phyloP scores from a whole-genome alignment of 805 yeast species.

The Pichia membranifaciens region DNA sequence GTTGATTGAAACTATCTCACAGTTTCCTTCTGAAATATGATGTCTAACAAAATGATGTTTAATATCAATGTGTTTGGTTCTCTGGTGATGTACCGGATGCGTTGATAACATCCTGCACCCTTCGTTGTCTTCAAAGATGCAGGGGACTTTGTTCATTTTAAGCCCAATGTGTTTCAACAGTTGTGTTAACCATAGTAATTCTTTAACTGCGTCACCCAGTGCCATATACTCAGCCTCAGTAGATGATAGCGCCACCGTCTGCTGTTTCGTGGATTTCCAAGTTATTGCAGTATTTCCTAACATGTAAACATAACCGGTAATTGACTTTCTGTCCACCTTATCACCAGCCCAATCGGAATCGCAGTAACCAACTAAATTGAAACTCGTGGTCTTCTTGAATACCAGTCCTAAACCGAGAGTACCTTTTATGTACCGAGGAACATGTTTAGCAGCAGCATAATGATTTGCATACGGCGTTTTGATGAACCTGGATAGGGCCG shows the following conservation, averaged over 20 bases:
- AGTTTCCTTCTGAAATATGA: background rate
- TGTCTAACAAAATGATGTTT: constrained; percentile 4
- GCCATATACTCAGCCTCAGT: constrained; percentile 4
- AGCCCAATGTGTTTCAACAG: background rate
- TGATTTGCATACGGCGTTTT: constrained; percentile 1
- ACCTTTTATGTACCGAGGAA: constrained; percentile 5
- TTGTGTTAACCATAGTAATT: background rate
- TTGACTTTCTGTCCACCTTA: constrained; percentile 11
- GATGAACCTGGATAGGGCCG: constrained; percentile 1
- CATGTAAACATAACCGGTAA: constrained; percentile 9
- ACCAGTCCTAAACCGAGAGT: background rate
- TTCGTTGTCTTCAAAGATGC: constrained; percentile 5
- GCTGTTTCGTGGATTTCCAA: constrained; percentile 2
- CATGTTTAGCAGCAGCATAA: constrained; percentile 5
- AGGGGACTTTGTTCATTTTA: background rate
- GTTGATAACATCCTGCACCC: constrained; percentile 1
- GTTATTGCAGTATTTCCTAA: constrained; percentile 5
- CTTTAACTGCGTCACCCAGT: constrained; percentile 1
- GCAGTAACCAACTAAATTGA: constrained; percentile 3
- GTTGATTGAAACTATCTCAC: background rate
- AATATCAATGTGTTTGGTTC: constrained; percentile 6
- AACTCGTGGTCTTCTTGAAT: background rate
- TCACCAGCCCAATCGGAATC: constrained; percentile 16
- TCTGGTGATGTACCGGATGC: constrained; percentile 5
- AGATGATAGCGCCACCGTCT: background rate